phyloP scores from a whole-genome alignment of 148 eudicot species.

The Camellia sinensis region DNA sequence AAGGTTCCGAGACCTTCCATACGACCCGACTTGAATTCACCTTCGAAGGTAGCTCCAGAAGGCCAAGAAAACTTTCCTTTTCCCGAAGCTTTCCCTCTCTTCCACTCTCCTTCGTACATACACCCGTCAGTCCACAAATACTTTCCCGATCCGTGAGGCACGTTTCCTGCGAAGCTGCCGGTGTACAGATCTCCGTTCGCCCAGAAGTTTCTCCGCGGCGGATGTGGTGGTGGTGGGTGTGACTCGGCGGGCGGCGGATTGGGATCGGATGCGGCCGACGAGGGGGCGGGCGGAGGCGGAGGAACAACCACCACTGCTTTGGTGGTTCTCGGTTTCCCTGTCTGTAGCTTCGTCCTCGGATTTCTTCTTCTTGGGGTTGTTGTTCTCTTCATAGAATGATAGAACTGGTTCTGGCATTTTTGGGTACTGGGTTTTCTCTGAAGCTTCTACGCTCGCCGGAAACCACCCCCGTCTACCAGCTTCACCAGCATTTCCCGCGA shows the following conservation, averaged over 20 bases:
- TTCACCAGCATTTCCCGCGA: constrained; percentile 26
- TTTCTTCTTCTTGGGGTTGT: constrained; percentile 13
- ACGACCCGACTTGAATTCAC: constrained; percentile 74
- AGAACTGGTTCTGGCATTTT: constrained; percentile 34
- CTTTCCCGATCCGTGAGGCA: constrained; percentile 75
- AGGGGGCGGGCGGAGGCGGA: neutral
- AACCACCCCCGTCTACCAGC: constrained; percentile 10
- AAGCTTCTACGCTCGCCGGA: neutral
- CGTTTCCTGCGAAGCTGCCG: constrained; percentile 55
- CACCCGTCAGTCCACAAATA: constrained; percentile 85
- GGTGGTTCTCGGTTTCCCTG: constrained; percentile 19
- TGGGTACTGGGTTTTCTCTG: neutral
- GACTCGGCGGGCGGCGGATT: constrained; percentile 41
- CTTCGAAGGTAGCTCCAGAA: constrained; percentile 82
- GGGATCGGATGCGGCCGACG: constrained; percentile 39
- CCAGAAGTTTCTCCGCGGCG: constrained; percentile 41
- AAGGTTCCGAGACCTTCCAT: constrained; percentile 83
- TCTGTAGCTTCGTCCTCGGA: neutral
- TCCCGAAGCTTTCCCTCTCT: constrained; percentile 67
- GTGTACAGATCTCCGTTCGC: constrained; percentile 88
- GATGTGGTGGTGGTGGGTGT: constrained; percentile 35
- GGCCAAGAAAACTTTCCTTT: constrained; percentile 91
- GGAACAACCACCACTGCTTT: constrained; percentile 6
- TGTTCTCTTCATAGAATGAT: neutral
- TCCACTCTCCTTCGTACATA: constrained; percentile 85